These are phyloP conservation scores for Afroboletus lepidellus DNA, from an alignment of 1,284 basidiomycete genomes.

Conservation along the genomic window DNA sequence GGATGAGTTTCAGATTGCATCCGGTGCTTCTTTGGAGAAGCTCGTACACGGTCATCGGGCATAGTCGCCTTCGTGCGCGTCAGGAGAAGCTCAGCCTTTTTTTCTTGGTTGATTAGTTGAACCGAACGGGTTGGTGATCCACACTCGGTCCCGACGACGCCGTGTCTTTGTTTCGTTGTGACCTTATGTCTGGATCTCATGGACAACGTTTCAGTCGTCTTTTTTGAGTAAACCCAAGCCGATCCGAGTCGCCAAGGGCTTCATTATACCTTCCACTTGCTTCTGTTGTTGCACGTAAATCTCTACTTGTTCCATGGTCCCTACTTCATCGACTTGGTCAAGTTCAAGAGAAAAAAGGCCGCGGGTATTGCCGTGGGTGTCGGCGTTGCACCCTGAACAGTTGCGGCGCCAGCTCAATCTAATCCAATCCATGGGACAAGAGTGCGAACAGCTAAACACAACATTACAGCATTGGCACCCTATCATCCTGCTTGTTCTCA, in stretches of 20 bases:
- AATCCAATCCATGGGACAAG: not conserved
- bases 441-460: not conserved
- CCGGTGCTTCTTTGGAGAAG: conserved; percentile 66
- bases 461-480: not conserved
- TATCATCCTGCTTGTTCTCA: not conserved
- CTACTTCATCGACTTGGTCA: not conserved
- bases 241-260: not conserved
- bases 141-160: not conserved
- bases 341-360: not conserved
- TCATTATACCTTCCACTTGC: not conserved
- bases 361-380: not conserved
- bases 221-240: not conserved
- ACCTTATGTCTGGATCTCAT: not conserved
- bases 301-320: not conserved
- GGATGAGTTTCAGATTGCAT: conserved; percentile 83
- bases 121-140: not conserved
- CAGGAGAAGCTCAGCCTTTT: not conserved
- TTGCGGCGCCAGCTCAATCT: not conserved
- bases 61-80: conserved; percentile 2
- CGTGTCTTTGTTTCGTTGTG: not conserved
- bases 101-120: not conserved
- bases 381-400: not conserved
- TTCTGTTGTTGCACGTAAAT: not conserved
- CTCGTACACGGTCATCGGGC: conserved; percentile 41
- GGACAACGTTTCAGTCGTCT: not conserved